Evolutionary conservation across 441 rosid species (phyloP).

Genomic region (Corymbia citriodora): DNA sequence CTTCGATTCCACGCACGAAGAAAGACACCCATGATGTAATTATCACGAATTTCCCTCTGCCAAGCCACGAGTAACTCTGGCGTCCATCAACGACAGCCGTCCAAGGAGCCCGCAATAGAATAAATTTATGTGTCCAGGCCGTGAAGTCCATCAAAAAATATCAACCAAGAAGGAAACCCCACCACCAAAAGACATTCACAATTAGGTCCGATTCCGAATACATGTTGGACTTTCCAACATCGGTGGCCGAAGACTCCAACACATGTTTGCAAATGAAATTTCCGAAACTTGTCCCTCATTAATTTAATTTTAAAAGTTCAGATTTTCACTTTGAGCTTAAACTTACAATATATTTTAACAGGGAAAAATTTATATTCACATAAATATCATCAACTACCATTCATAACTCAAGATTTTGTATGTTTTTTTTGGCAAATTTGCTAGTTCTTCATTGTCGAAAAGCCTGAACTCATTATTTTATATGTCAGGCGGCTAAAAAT

Average conservation of each 20-base stretch:
- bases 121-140: no score
- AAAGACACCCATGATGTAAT: no score
- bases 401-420: not conserved
- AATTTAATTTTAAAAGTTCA: no score
- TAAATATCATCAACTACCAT: not conserved
- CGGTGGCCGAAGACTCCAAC: not conserved
- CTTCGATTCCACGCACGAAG: no score
- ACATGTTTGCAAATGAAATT: not conserved
- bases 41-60: no score
- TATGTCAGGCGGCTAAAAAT: not conserved
- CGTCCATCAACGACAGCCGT: no score
- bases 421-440: not conserved
- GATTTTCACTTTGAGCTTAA: not conserved
- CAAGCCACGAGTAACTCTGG: no score
- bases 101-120: no score
- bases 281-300: not conserved
- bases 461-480: not conserved
- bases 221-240: not conserved
- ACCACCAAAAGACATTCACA: no score
- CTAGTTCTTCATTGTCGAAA: not conserved
- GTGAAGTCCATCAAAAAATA: no score
- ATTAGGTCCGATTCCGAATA: not conserved
- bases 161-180: no score
- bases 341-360: no score
- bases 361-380: not conserved